phyloP scores from a whole-genome alignment of 2,329 filamentous ascomycete species.

The Beauveria medogensis region DNA sequence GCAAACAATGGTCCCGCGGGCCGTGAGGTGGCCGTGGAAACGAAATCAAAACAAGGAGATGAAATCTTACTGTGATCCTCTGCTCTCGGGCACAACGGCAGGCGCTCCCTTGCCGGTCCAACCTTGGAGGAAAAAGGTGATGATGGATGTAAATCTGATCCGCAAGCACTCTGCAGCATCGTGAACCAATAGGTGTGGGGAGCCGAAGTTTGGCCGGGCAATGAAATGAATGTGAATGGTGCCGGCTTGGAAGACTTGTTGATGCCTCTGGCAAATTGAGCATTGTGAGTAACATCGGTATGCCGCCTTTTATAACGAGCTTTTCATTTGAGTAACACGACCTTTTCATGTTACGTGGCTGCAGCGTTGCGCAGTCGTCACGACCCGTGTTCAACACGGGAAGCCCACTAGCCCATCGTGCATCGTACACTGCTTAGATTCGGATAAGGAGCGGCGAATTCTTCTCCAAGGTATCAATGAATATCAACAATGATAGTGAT shows the following conservation, averaged over 20 bases:
- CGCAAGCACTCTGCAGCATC: neutral
- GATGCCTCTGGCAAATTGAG: neutral
- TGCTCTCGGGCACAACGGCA: neutral
- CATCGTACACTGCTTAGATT: neutral
- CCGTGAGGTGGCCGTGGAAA: neutral
- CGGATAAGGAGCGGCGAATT: neutral
- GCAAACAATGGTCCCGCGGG: neutral
- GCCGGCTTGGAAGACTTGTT: no score
- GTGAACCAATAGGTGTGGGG: neutral
- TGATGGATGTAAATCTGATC: conserved; percentile 1
- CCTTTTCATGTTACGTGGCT: neutral
- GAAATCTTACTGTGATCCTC: conserved; percentile 5
- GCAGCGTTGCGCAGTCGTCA: no score
- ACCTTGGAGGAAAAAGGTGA: conserved; percentile 1
- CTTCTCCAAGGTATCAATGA: no score
- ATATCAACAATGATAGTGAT: no score
- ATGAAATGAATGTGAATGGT: neutral
- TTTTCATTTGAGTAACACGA: neutral
- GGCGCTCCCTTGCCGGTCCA: neutral
- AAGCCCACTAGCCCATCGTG: no score
- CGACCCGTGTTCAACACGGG: no score
- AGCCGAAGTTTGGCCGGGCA: conserved; percentile 11
- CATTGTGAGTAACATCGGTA: neutral
- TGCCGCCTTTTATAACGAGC: neutral
- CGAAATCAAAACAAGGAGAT: neutral